phyloP scores from a whole-genome alignment of 805 yeast species.

The Candida bentonensis region DNA sequence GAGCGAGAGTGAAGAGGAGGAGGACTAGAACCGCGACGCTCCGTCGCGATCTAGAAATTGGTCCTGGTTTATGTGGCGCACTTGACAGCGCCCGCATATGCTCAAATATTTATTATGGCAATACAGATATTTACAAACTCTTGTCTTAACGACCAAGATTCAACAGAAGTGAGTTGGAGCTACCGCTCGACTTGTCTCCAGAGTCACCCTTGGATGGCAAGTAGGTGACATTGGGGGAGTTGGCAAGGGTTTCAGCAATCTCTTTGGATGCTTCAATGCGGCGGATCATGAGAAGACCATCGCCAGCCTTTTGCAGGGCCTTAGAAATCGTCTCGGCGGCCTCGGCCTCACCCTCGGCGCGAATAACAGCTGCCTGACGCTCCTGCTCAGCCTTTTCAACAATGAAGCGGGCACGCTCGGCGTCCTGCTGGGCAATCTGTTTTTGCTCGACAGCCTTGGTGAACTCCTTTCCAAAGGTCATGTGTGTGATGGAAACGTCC shows the following conservation, averaged over 20 bases:
- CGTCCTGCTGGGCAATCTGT: constrained; percentile 98
- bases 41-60: too few relatives aligned
- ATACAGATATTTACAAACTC: background rate
- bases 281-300: constrained; percentile 84
- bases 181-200: constrained; percentile 9
- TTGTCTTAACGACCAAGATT: constrained; percentile 20
- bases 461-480: constrained; percentile 93
- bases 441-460: constrained; percentile 98
- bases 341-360: constrained; percentile 99
- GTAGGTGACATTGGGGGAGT: constrained; percentile 75
- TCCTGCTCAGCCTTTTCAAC: constrained; percentile 98
- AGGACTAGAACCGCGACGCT: too few relatives aligned
- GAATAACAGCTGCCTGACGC: constrained; percentile 81
- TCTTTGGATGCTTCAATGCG: constrained; percentile 95
- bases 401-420: constrained; percentile 85
- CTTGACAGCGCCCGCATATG: background rate
- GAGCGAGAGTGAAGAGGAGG: background rate
- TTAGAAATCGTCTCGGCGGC: constrained; percentile 90
- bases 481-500: constrained; percentile 94
- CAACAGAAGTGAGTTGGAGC: constrained; percentile 18
- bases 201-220: constrained; percentile 44
- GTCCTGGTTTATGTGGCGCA: too few relatives aligned
- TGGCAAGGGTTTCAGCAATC: constrained; percentile 77
- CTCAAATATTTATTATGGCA: background rate
- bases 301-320: constrained; percentile 90